Evolutionary conservation across 2,329 filamentous ascomycete species (phyloP), one percentile per base, ranked within the genome.

Genomic region (Tolypocladium ophioglossoides): DNA sequence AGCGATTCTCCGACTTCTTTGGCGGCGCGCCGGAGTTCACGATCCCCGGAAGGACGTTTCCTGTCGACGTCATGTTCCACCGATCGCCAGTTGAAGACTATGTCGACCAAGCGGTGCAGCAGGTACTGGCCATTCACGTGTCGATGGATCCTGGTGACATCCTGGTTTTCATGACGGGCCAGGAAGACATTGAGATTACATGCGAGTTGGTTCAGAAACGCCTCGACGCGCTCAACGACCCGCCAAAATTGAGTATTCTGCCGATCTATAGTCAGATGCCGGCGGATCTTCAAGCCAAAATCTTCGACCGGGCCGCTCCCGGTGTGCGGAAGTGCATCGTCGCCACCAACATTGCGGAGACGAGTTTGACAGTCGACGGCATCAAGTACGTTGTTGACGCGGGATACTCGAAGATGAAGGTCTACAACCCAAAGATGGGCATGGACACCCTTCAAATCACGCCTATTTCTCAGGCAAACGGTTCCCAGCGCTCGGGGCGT

Each of bases 261-360:
- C 95, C 95, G 0, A 97, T 99, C 54, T 99, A 99, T 81, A 96
- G 91, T 78, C 94, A 99, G 70, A 96, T 99, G 94, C 95, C 94
- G 2, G 94, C 94, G 37, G 95, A 99, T 69, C 75, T 99, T 38
- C 95, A 99, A 70, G 90, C 94, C 56, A 97, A 95, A 71, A 99
- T 99, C 60, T 99, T 99, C 63, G 92, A 99, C 66, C 84, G 86
- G 60, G 94, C 95, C 2, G 78, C 89, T 2, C 87, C 91, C 0
- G 94, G 94, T 1, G 91, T 96, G 5, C 85, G 94, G 55, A 99
- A 99, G 68, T 95, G 96, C 63, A 96, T 99, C 59, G 92, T 99
- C 41, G 94, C 95, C 1, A 99, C 94, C 35, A 99, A 99, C 64
- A 99, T 99, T 70, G 94, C 94, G 2, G 94, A 99, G 70, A 99